phyloP scores from a whole-genome alignment of 2,329 filamentous ascomycete species.

The Talaromyces sp. region DNA sequence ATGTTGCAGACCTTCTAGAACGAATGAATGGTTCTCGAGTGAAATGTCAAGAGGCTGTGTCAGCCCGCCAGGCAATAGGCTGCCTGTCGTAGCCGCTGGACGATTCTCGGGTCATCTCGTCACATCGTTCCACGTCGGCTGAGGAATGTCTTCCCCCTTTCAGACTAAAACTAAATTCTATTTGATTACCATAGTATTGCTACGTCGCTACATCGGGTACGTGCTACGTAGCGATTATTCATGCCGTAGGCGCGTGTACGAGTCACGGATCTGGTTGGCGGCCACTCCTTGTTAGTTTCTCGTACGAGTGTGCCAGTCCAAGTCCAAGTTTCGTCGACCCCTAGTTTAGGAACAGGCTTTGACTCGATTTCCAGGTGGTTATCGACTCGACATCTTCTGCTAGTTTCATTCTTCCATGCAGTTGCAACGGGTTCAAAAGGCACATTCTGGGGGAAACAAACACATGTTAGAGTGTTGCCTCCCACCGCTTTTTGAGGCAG shows the following conservation, averaged over 20 bases:
- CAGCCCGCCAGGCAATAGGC: neutral
- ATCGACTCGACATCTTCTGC: neutral
- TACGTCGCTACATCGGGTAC: neutral
- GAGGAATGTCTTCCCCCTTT: constrained; percentile 10
- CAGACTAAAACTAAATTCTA: constrained; percentile 6
- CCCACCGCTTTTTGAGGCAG: constrained; percentile 9
- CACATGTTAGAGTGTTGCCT: constrained; percentile 2
- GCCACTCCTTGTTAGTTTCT: constrained; percentile 4
- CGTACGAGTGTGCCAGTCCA: neutral
- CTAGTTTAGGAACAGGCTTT: neutral
- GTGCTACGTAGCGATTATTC: neutral
- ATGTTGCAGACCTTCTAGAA: neutral
- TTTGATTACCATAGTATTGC: constrained; percentile 3
- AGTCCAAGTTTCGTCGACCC: neutral
- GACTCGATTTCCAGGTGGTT: neutral
- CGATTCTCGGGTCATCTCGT: constrained; percentile 12
- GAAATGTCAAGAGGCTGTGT: neutral
- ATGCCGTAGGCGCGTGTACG: neutral
- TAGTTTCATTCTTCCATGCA: neutral
- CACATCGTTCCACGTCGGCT: constrained; percentile 17
- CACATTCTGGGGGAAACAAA: neutral
- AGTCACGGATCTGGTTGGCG: constrained; percentile 7
- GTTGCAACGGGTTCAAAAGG: neutral
- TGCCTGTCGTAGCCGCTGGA: neutral
- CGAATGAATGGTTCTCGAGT: neutral